phyloP scores from a whole-genome alignment of 73 alveolate genomes.

The Paramecium sexaurelia region DNA sequence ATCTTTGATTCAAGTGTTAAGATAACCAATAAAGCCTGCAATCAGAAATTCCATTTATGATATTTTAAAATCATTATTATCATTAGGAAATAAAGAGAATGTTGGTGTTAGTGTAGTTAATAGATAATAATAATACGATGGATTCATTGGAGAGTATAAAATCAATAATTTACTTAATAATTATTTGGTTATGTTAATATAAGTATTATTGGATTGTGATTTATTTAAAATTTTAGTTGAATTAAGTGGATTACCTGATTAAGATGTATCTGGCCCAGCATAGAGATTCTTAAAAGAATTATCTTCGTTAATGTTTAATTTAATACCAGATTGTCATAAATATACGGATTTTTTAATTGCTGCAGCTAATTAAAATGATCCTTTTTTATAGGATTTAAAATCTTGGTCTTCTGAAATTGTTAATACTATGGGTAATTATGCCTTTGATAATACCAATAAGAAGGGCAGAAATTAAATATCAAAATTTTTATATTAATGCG shows the following conservation, averaged over 20 bases:
- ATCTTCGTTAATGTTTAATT: constrained; percentile 63
- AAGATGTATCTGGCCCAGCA: constrained; percentile 54
- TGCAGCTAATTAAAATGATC: constrained; percentile 64
- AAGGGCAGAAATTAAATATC: constrained; percentile 39
- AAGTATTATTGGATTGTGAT: constrained; percentile 65
- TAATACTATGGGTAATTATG: constrained; percentile 67
- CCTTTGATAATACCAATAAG: constrained; percentile 50
- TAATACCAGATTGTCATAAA: constrained; percentile 64
- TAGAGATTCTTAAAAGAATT: constrained; percentile 51
- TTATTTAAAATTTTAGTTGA: constrained; percentile 60
- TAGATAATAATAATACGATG: constrained; percentile 36
- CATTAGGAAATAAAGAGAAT: constrained; percentile 63
- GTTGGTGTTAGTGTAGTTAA: constrained; percentile 58
- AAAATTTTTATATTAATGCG: constrained; percentile 63
- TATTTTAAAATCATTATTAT: constrained; percentile 42
- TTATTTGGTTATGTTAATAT: constrained; percentile 54
- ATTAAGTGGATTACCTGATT: constrained; percentile 65
- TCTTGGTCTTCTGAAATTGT: constrained; percentile 67
- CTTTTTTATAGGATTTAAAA: constrained; percentile 40
- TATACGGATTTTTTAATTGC: constrained; percentile 67
- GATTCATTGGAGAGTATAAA: constrained; percentile 48
- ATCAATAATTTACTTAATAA: constrained; percentile 51
- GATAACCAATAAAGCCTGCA: constrained; percentile 62
- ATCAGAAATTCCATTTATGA: constrained; percentile 67
- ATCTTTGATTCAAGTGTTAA: constrained; percentile 53